Conservation (phyloP, 768 basidiomycete species). For the Boletellus ananiceps region DNA sequence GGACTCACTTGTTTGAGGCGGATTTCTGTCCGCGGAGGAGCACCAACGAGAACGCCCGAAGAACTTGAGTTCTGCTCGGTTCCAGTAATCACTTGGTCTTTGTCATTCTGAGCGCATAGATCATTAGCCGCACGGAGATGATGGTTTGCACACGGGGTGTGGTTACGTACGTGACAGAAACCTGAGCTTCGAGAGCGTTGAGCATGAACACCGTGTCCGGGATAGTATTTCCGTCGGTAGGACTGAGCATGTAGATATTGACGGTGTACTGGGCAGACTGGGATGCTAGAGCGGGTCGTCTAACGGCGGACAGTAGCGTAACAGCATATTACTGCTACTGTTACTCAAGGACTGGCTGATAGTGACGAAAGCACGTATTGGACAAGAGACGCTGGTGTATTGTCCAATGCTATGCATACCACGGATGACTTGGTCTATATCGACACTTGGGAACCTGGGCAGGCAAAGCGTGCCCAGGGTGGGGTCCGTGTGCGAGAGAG, state of each 20-base stretch:
- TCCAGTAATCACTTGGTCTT: too few relatives aligned
- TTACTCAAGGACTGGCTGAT: not conserved
- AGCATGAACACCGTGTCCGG: not conserved
- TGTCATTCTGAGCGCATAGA: not conserved
- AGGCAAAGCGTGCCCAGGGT: too few relatives aligned
- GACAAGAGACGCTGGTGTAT: not conserved
- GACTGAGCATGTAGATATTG: too few relatives aligned
- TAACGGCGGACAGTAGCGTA: too few relatives aligned
- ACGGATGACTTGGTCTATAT: too few relatives aligned
- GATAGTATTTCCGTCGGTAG: too few relatives aligned
- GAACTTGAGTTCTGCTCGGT: not conserved
- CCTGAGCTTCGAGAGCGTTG: not conserved
- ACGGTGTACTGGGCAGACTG: too few relatives aligned
- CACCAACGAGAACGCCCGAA: not conserved
- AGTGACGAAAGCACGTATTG: not conserved
- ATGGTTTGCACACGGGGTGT: not conserved
- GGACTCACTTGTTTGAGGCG: not conserved
- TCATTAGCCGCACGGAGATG: not conserved
- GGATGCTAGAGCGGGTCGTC: too few relatives aligned
- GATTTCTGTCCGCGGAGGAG: not conserved
- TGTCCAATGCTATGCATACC: not conserved
- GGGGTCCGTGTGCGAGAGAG: too few relatives aligned
- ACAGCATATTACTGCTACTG: too few relatives aligned
- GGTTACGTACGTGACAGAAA: not conserved
- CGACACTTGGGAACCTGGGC: too few relatives aligned